Base-by-base conservation (phyloP, 1,284 basidiomycete species). In the Fomes fomentarius region DNA sequence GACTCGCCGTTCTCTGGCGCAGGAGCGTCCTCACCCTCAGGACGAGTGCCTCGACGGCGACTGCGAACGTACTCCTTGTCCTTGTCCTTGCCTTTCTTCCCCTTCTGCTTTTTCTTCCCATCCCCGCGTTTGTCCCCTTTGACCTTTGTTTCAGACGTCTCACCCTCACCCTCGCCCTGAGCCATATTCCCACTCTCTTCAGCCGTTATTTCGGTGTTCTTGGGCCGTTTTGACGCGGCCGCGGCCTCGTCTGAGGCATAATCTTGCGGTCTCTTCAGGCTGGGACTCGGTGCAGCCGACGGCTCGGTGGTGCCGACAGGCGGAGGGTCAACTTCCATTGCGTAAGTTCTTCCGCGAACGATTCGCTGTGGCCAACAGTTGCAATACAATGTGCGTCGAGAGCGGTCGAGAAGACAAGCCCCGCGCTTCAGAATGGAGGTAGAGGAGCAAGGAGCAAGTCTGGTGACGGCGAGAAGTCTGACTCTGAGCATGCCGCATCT, bases 21-120 rank as follows among this genome's bases (percentile, higher is more conserved):
- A 25, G 44, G 46, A 40, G 57, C 41, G 58, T 68, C 65, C 72
- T 79, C 63, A 0, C 42, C 62, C 21, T 65, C 63, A 4, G 59
- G 53, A 26, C 71, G 66, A 14, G 69, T 65, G 2, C 71, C 72
- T 24, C 70, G 55, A 38, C 77, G 57, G 24, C 56, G 54, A 39
- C 19, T 56, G 28, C 55, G 55, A 10, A 45, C 50, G 38, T 40
- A 55, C 24, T 62, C 63, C 41, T 54, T 61, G n/a, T 47, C 54
- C 41, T 57, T 58, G 9, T 63, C 65, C 47, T 63, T 58, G 9
- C 64, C 65, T 45, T 63, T 65, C 35, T 66, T 63, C 3, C 50
- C 49, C 25, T 55, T 57, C 26, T 57, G 51, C 38, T 48, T 59
- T 35, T 57, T 50, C 21, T 50, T 54, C 17, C 34, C 45, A 14